Evolutionary conservation across 2,329 filamentous ascomycete genomes (phyloP), one percentile per base, ranked within the genome.

Genomic region (Cladosporium oxysporum): DNA sequence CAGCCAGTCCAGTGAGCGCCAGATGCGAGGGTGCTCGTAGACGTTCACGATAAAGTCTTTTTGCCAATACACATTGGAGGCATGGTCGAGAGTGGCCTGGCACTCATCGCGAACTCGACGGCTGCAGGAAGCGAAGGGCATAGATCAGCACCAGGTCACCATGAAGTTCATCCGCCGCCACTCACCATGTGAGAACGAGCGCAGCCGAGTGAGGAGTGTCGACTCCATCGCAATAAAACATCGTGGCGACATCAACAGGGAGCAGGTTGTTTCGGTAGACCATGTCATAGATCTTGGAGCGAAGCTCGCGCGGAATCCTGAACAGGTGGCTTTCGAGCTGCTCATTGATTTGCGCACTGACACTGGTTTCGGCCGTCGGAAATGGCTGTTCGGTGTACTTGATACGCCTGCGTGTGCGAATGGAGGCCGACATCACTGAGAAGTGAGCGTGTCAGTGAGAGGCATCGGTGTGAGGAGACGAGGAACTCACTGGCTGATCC

Each of bases 371-470:
- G 21, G 21, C 18, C 7, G 21, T 21, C 2, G 55, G 16, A 16
- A 58, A 58, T 23, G 31, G 55, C 33, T 58, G 55, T n/a, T 58
- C 33, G 11, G 52, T 55, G 29, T 55, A 55, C 14, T 55, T 55
- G 28, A 55, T 29, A 3, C 52, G 28, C 11, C 31, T 33, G 29
- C 52, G 18, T 23, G 52, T 6, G 29, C 52, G 28, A 1, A 10
- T 21, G 8, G 41, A 5, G n/a, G 41, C 41, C 41, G 41, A 47
- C 41, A 23, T 47, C 41, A 2, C 41, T 47, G 7, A 10, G n/a
- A 10, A 21, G 41, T 47, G 41, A 23, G 41, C 41, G n/a, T 18
- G 37, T 44, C 37, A 44, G 37, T 44, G 37, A 44, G 37, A 18
- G 10, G 18, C 37, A 21, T 44, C 18, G 7, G 18, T n/a, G 37